These are phyloP conservation scores for Fomitopsis schrenkii DNA, from an alignment of 1,284 basidiomycete genomes.

Conservation along the genomic window DNA sequence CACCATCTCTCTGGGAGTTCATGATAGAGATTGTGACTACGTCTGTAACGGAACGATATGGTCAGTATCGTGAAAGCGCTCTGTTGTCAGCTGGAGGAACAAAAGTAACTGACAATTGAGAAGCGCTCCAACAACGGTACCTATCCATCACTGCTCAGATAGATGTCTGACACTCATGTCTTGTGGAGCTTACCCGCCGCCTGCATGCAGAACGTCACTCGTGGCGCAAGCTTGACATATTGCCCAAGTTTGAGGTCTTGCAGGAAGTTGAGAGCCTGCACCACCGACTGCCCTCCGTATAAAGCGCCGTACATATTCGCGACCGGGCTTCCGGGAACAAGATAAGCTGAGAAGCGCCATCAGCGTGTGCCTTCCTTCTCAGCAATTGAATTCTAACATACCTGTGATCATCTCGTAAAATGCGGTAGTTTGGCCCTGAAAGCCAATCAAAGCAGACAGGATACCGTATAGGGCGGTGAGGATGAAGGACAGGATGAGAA, in stretches of 20 bases:
- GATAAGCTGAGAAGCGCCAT: conserved; percentile 16
- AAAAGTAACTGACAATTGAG: conserved; percentile 6
- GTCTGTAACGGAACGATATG: conserved; percentile 15
- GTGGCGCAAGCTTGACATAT: conserved; percentile 61
- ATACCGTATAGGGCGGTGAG: conserved; percentile 42
- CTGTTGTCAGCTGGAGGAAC: neutral
- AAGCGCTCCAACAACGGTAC: conserved; percentile 8
- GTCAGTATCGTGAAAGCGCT: neutral
- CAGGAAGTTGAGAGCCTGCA: conserved; percentile 39
- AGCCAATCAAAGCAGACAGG: conserved; percentile 46
- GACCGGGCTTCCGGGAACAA: conserved; percentile 39
- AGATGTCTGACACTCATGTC: neutral
- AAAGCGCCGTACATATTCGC: conserved; percentile 50
- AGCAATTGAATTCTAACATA: neutral
- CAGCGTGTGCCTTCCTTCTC: neutral
- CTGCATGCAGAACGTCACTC: conserved; percentile 57
- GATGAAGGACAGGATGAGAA: conserved; percentile 47
- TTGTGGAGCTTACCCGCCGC: conserved; percentile 7
- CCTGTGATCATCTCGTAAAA: conserved; percentile 28
- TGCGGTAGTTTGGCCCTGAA: conserved; percentile 19
- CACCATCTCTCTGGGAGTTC: conserved; percentile 34
- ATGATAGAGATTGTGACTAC: conserved; percentile 50
- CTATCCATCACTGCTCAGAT: neutral
- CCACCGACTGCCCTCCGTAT: conserved; percentile 33
- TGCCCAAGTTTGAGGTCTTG: conserved; percentile 44